phyloP scores from a whole-genome alignment of 805 yeast genomes.

The Starmerella khaoyaiensis region DNA sequence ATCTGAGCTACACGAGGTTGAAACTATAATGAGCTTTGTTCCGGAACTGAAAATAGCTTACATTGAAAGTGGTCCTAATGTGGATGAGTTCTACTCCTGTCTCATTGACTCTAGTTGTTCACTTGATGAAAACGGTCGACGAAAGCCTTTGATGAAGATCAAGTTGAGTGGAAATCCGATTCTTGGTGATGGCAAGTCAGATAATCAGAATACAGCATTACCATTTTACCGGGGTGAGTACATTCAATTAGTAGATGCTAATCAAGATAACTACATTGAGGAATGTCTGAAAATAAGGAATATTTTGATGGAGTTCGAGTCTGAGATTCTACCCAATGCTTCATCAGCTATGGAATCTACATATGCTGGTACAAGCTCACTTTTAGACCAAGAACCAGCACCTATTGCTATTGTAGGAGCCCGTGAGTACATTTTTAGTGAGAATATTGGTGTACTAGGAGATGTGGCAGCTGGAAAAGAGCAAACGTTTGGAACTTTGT shows the following conservation, averaged over 20 bases:
- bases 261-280: slow-evolving; percentile 71
- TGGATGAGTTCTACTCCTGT: slow-evolving; percentile 42
- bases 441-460: slow-evolving; percentile 68
- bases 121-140: slow-evolving; percentile 42
- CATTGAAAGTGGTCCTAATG: slow-evolving; percentile 23
- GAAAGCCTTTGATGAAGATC: slow-evolving; percentile 50
- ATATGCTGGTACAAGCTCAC: slow-evolving; percentile 2
- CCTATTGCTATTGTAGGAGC: slow-evolving; percentile 81
- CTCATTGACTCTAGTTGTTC: slow-evolving; percentile 62
- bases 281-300: slow-evolving; percentile 70
- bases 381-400: neutral
- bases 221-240: slow-evolving; percentile 71
- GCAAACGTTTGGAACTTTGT: slow-evolving; percentile 75
- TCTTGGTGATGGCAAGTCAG: slow-evolving; percentile 75
- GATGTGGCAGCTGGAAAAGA: slow-evolving; percentile 84
- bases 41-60: slow-evolving; percentile 50
- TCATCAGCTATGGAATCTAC: neutral
- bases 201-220: slow-evolving; percentile 66
- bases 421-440: slow-evolving; percentile 71
- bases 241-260: slow-evolving; percentile 69
- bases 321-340: slow-evolving; percentile 18
- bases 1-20: slow-evolving; percentile 61
- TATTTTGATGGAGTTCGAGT: slow-evolving; percentile 66
- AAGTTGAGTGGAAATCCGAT: slow-evolving; percentile 68
- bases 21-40: slow-evolving; percentile 66